Conservation (phyloP, 495 filamentous ascomycete species). For the Annulohypoxylon stygium region DNA sequence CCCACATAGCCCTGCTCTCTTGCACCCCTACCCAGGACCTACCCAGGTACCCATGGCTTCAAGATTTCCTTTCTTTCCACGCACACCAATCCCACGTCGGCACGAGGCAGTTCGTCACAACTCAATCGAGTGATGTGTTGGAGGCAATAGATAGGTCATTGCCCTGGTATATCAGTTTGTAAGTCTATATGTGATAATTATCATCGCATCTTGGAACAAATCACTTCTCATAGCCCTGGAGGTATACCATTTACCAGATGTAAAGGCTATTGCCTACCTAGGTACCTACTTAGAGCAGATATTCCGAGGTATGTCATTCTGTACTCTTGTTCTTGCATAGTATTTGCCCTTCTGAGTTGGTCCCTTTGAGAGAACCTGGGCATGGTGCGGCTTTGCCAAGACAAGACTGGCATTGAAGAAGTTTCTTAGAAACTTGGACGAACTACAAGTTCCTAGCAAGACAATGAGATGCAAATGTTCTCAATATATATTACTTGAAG, state of each 20-base stretch:
- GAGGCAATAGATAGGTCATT: conserved; percentile 15
- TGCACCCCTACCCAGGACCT: conserved; percentile 16
- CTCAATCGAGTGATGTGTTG: conserved; percentile 30
- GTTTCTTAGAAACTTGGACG: conserved; percentile 15
- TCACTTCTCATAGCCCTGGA: background rate
- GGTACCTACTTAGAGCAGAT: background rate
- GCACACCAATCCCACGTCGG: conserved; percentile 36
- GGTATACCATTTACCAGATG: background rate
- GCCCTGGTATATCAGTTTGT: background rate
- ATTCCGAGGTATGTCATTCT: too few relatives aligned
- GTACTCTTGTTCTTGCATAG: background rate
- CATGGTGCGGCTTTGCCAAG: conserved; percentile 31
- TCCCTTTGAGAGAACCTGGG: background rate
- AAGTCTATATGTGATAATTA: background rate
- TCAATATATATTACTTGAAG: background rate
- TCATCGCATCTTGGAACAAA: conserved; percentile 1
- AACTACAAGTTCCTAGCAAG: background rate
- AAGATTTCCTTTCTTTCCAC: conserved; percentile 8
- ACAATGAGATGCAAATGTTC: background rate
- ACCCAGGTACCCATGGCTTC: conserved; percentile 12
- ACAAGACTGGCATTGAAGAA: conserved; percentile 11
- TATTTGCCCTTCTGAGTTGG: background rate
- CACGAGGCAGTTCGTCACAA: conserved; percentile 30
- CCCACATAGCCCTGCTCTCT: conserved; percentile 29
- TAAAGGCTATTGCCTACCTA: background rate